A percentile compares a stretch with the other conserved stretches of the same genome.
phyloP scores from a whole-genome alignment of 768 basidiomycete genomes.

The Infundibulicybe gibba region DNA sequence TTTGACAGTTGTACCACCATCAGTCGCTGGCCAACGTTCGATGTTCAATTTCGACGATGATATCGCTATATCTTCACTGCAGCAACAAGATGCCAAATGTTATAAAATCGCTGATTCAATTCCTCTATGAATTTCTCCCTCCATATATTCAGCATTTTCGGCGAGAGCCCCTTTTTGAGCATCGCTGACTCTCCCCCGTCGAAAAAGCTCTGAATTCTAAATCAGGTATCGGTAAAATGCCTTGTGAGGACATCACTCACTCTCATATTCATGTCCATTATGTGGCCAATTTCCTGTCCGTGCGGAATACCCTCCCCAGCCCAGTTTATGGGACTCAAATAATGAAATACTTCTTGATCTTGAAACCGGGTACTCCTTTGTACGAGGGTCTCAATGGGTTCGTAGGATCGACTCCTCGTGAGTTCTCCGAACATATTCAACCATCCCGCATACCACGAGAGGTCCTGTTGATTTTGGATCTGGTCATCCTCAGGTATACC shows the following conservation, averaged over 20 bases:
- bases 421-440: constrained; percentile 12
- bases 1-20: too few relatives aligned
- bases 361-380: constrained; percentile 1
- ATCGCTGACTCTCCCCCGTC: constrained; percentile 3
- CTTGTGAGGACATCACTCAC: constrained; percentile 6
- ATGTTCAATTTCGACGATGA: too few relatives aligned
- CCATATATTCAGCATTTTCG: constrained; percentile 10
- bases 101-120: constrained; percentile 8
- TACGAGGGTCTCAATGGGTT: constrained; percentile 10
- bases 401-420: constrained; percentile 12
- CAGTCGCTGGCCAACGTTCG: too few relatives aligned
- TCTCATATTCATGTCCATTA: constrained; percentile 11
- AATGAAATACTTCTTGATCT: constrained; percentile 4
- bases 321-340: constrained; percentile 16
- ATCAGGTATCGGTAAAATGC: neutral
- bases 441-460: constrained; percentile 19
- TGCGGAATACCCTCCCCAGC: constrained; percentile 12
- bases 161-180: constrained; percentile 5
- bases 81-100: constrained; percentile 9
- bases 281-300: constrained; percentile 12
- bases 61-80: too few relatives aligned
- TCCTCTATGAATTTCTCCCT: constrained; percentile 7
- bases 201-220: constrained; percentile 7
- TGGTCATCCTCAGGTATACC: constrained; percentile 3
- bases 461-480: constrained; percentile 5